These are phyloP conservation scores for Sphaerobolus stellatus DNA, from an alignment of 1,284 basidiomycete genomes.

Conservation along the genomic window DNA sequence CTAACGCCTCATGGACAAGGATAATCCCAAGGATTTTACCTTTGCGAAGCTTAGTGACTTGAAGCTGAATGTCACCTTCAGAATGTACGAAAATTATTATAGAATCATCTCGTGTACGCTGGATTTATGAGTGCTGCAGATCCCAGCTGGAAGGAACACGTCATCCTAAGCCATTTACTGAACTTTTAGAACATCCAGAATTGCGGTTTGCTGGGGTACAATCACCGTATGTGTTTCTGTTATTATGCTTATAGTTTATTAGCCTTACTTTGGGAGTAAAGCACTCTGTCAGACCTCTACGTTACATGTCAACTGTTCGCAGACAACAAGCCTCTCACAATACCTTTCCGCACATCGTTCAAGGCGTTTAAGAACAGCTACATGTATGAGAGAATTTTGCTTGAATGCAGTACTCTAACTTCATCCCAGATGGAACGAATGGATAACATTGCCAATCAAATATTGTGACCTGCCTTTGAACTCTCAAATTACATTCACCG, in stretches of 20 bases:
- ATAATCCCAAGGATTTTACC: constrained; percentile 64
- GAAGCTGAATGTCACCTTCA: constrained; percentile 75
- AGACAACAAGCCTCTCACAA: constrained; percentile 90
- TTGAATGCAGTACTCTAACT: not conserved
- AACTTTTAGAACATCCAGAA: constrained; percentile 76
- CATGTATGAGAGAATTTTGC: constrained; percentile 47
- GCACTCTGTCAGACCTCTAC: constrained; percentile 83
- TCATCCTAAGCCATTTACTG: constrained; percentile 68
- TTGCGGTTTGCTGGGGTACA: constrained; percentile 78
- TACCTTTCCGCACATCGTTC: constrained; percentile 88
- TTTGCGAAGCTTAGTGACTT: constrained; percentile 88
- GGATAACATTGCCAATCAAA: constrained; percentile 85
- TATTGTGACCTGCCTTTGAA: constrained; percentile 88
- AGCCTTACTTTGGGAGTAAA: constrained; percentile 44
- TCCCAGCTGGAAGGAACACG: constrained; percentile 81
- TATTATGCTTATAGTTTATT: not conserved
- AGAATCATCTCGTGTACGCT: not conserved
- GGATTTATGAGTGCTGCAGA: constrained; percentile 50
- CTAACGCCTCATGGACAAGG: constrained; percentile 11
- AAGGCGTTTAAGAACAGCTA: constrained; percentile 87
- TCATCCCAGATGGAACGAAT: constrained; percentile 87
- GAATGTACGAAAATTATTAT: constrained; percentile 62
- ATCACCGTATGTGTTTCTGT: constrained; percentile 54
- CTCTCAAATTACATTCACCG: constrained; percentile 89
- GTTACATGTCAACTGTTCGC: constrained; percentile 89